These are phyloP conservation scores for Paraphoma sp. DNA, from an alignment of 2,329 filamentous ascomycete genomes.

Conservation along the genomic window DNA sequence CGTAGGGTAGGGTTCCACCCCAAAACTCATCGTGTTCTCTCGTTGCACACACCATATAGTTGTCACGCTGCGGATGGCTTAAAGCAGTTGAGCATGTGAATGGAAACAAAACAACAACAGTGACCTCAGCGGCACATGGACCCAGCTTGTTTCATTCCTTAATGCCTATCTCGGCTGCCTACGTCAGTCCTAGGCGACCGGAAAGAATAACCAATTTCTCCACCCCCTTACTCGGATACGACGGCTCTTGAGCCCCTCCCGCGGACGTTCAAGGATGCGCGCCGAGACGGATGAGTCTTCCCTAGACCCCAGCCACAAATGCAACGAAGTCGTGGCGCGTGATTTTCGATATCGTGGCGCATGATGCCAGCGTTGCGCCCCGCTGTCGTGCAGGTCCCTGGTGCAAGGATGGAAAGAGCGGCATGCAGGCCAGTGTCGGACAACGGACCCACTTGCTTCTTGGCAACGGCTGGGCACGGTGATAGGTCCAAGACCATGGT, in stretches of 20 bases:
- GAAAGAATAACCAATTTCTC: background rate
- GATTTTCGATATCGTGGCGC: conserved; percentile 16
- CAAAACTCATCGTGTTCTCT: too few relatives aligned
- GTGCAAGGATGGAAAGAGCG: conserved; percentile 4
- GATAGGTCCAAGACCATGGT: conserved; percentile 1
- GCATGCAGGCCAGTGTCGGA: conserved; percentile 11
- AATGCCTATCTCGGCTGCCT: background rate
- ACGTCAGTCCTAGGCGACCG: background rate
- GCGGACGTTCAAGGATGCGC: background rate
- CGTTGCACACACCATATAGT: too few relatives aligned
- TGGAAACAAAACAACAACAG: background rate
- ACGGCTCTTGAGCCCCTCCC: conserved; percentile 1
- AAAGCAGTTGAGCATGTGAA: too few relatives aligned
- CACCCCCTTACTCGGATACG: conserved; percentile 1
- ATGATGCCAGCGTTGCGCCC: conserved; percentile 5
- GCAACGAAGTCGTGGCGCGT: conserved; percentile 11
- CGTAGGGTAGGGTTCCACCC: too few relatives aligned
- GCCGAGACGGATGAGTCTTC: conserved; percentile 9
- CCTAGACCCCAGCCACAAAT: conserved; percentile 15
- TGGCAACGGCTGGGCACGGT: conserved; percentile 12
- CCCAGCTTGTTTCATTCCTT: background rate
- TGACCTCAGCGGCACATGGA: background rate
- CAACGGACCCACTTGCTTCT: conserved; percentile 4
- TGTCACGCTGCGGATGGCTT: too few relatives aligned
- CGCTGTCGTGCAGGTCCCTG: background rate